Percentiles rank a stretch among this genome's conserved stretches.
Conservation (phyloP, 23 red algal genomes). For the Gracilaria vermiculophylla region DNA sequence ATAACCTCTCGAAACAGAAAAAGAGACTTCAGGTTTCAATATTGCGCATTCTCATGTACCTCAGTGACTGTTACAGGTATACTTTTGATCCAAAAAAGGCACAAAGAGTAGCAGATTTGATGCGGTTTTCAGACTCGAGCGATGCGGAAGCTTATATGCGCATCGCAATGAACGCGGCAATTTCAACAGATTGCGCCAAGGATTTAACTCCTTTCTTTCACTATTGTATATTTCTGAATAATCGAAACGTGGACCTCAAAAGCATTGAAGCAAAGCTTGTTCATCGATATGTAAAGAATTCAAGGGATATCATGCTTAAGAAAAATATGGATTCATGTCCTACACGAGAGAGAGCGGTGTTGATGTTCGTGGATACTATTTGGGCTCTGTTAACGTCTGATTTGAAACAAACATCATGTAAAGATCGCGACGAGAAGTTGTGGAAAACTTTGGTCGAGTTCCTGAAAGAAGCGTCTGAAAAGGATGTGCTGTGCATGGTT, state of each 20-base stretch:
- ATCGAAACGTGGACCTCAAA: slow-evolving; percentile 34
- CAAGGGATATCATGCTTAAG: not conserved
- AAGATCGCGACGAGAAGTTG: not conserved
- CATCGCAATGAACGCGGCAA: slow-evolving; percentile 23
- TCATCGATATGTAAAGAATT: slow-evolving; percentile 11
- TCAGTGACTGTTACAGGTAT: slow-evolving; percentile 40
- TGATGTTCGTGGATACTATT: slow-evolving; percentile 6
- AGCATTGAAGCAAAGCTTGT: slow-evolving; percentile 41
- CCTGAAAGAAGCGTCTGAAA: not conserved
- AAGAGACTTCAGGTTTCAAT: not conserved
- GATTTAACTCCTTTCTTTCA: slow-evolving; percentile 33
- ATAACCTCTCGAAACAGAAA: not conserved
- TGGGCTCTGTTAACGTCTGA: slow-evolving; percentile 22
- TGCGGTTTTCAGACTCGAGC: not conserved
- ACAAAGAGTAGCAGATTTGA: slow-evolving; percentile 1
- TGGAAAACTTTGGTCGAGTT: not conserved
- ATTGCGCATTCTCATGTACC: slow-evolving; percentile 30
- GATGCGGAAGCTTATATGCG: slow-evolving; percentile 40
- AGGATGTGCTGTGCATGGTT: slow-evolving; percentile 13
- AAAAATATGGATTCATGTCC: not conserved
- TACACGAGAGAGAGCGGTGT: not conserved
- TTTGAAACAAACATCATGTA: not conserved
- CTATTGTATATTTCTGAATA: slow-evolving; percentile 45
- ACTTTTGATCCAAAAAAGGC: slow-evolving; percentile 9
- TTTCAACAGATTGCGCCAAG: not conserved